Conservation (phyloP, 1,284 basidiomycete species). For the Ganoderma lucidum region DNA sequence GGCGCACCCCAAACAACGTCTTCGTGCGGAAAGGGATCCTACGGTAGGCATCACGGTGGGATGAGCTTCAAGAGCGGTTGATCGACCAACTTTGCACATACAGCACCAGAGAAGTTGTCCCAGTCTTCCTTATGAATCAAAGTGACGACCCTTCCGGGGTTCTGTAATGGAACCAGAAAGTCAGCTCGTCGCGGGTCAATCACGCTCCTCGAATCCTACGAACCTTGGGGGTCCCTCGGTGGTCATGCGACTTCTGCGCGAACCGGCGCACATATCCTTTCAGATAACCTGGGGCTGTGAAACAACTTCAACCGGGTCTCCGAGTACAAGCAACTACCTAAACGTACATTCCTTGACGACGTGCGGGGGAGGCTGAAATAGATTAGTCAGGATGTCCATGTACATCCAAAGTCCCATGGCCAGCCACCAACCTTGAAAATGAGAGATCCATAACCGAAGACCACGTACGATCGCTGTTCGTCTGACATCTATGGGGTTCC, state of each 20-base stretch:
- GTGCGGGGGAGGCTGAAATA: slow-evolving; percentile 74
- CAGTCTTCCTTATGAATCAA: slow-evolving; percentile 87
- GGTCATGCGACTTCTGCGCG: slow-evolving; percentile 88
- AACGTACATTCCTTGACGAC: slow-evolving; percentile 62
- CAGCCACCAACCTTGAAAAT: slow-evolving; percentile 72
- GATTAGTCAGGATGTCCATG: not conserved
- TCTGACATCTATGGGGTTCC: not conserved
- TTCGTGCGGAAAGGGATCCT: slow-evolving; percentile 82
- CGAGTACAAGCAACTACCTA: too few relatives aligned
- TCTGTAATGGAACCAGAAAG: slow-evolving; percentile 46
- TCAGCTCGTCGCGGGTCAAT: not conserved
- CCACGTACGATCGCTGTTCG: slow-evolving; percentile 54
- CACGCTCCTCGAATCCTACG: slow-evolving; percentile 9
- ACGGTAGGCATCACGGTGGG: not conserved
- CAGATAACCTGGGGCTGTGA: slow-evolving; percentile 70
- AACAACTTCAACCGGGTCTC: not conserved
- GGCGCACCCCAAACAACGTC: slow-evolving; percentile 83
- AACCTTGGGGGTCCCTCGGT: slow-evolving; percentile 84
- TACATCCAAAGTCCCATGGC: not conserved
- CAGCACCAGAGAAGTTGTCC: slow-evolving; percentile 72
- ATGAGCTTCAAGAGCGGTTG: not conserved
- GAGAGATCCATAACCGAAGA: slow-evolving; percentile 85
- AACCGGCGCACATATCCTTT: slow-evolving; percentile 89
- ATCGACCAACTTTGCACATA: slow-evolving; percentile 41
- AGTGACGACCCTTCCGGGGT: slow-evolving; percentile 88